Percentiles rank a stretch among this genome's conserved stretches.
These are phyloP conservation scores for Madurella mycetomatis DNA, from an alignment of 2,329 filamentous ascomycete genomes.

Conservation along the genomic window DNA sequence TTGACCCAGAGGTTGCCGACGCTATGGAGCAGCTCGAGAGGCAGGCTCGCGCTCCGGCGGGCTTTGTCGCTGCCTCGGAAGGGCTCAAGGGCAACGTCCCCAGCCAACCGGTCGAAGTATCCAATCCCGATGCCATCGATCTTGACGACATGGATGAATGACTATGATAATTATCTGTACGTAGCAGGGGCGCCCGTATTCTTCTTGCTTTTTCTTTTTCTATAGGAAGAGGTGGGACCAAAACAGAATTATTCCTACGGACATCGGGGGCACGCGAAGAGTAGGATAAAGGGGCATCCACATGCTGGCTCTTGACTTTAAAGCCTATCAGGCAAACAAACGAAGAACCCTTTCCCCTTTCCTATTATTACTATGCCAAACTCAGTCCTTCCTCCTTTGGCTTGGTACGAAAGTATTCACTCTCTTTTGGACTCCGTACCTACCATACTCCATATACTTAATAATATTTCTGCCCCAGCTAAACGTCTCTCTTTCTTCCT, in stretches of 20 bases:
- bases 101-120: slow-evolving; percentile 42
- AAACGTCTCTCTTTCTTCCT: no score
- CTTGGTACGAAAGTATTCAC: no score
- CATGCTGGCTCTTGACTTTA: neutral
- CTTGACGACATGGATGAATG: slow-evolving; percentile 67
- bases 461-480: no score
- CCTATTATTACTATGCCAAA: no score
- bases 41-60: slow-evolving; percentile 80
- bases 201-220: slow-evolving; percentile 8
- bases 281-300: neutral
- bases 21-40: slow-evolving; percentile 87
- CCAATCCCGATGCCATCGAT: slow-evolving; percentile 83
- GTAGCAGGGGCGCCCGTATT: slow-evolving; percentile 8
- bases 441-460: no score
- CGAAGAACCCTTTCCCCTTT: no score
- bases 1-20: slow-evolving; percentile 56
- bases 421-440: no score
- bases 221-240: neutral
- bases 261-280: neutral
- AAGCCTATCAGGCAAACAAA: neutral
- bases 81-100: slow-evolving; percentile 61
- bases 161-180: slow-evolving; percentile 26
- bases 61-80: slow-evolving; percentile 84
- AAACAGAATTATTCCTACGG: neutral
- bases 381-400: no score